These are phyloP conservation scores for Kluyveromyces starmeri DNA, from an alignment of 805 yeast species.

Conservation along the genomic window DNA sequence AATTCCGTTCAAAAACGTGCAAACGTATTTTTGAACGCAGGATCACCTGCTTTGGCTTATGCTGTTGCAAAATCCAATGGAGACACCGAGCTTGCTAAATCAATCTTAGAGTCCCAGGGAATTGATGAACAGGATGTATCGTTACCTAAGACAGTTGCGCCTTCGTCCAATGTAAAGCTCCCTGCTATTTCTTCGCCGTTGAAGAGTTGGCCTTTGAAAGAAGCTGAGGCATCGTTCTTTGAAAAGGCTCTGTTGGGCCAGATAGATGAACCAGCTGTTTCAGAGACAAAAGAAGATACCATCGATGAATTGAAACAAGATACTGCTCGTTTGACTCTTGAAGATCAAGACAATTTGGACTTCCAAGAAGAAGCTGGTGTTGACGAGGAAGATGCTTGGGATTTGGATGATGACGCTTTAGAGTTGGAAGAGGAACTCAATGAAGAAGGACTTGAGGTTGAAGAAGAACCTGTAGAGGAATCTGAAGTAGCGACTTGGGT, in stretches of 20 bases:
- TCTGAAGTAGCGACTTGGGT: slow-evolving; percentile 75
- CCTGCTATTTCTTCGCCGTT: slow-evolving; percentile 40
- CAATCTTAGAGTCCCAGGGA: slow-evolving; percentile 64
- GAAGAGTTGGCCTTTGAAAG: slow-evolving; percentile 74
- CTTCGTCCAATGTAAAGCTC: slow-evolving; percentile 36
- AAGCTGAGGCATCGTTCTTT: slow-evolving; percentile 66
- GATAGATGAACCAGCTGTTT: slow-evolving; percentile 54
- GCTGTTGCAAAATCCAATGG: slow-evolving; percentile 87
- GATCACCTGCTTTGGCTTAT: slow-evolving; percentile 83
- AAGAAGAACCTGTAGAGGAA: slow-evolving; percentile 29
- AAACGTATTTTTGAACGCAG: slow-evolving; percentile 62
- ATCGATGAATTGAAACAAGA: slow-evolving; percentile 19
- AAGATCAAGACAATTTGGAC: slow-evolving; percentile 31
- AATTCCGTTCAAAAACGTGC: slow-evolving; percentile 71
- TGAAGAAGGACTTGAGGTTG: slow-evolving; percentile 35
- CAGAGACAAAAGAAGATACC: slow-evolving; percentile 23
- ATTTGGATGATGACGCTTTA: slow-evolving; percentile 66
- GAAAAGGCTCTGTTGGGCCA: slow-evolving; percentile 79
- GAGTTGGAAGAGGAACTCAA: slow-evolving; percentile 59
- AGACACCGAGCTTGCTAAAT: slow-evolving; percentile 61
- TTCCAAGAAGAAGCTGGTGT: slow-evolving; percentile 38
- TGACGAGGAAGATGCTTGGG: slow-evolving; percentile 75
- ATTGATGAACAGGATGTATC: slow-evolving; percentile 53
- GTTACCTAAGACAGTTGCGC: slow-evolving; percentile 43
- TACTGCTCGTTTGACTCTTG: slow-evolving; percentile 16